Conservation (phyloP, 495 filamentous ascomycete species). For the Copromyces sp. region DNA sequence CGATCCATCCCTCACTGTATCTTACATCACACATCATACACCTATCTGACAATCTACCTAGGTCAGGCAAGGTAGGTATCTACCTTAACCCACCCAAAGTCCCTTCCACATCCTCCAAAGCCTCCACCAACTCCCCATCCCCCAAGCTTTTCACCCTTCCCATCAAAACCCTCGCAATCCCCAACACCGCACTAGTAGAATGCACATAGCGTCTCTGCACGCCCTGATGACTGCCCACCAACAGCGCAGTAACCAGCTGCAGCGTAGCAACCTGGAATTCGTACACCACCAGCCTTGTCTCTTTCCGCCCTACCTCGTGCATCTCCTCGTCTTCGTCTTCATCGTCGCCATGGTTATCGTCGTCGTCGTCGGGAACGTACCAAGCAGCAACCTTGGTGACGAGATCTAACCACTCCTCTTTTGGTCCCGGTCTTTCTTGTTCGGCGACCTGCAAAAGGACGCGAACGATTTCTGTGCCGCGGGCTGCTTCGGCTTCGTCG, state of each 20-base stretch:
- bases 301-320: not conserved
- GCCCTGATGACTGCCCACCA: constrained; percentile 34
- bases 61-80: not conserved
- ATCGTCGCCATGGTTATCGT: not conserved
- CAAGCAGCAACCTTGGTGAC: constrained; percentile 31
- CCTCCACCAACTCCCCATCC: constrained; percentile 11
- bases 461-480: constrained; percentile 44
- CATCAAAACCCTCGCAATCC: constrained; percentile 28
- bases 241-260: constrained; percentile 39
- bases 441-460: constrained; percentile 39
- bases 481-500: constrained; percentile 22
- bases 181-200: constrained; percentile 28
- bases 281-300: constrained; percentile 11
- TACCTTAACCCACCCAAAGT: constrained; percentile 13
- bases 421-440: constrained; percentile 22
- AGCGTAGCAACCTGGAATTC: constrained; percentile 41
- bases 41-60: not conserved
- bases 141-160: constrained; percentile 4
- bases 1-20: not conserved
- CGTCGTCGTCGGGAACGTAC: constrained; percentile 11
- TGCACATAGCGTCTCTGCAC: constrained; percentile 36
- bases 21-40: not conserved
- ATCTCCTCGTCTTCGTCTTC: not conserved
- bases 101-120: constrained; percentile 16
- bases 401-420: constrained; percentile 40